Evolutionary conservation across 2,329 filamentous ascomycete genomes (phyloP).

Genomic region (Talaromyces sp.): DNA sequence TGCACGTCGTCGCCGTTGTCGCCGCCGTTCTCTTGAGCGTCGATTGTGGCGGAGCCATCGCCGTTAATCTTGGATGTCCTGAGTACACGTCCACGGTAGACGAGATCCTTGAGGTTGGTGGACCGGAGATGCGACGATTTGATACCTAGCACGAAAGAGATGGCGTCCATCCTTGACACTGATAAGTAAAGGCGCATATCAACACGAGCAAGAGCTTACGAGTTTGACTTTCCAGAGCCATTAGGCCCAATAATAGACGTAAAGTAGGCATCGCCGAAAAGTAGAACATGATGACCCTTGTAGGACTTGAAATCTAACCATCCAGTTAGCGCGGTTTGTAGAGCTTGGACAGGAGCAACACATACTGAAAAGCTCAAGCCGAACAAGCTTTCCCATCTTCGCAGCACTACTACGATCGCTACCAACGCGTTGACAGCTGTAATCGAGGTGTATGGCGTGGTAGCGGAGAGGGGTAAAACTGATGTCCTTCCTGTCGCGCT

Average conservation of each 20-base stretch:
- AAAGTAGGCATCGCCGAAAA: constrained; percentile 97
- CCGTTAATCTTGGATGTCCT: constrained; percentile 90
- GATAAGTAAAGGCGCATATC: not conserved
- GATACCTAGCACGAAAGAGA: constrained; percentile 97
- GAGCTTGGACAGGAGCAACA: not conserved
- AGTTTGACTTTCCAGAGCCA: constrained; percentile 99
- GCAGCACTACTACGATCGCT: constrained; percentile 21
- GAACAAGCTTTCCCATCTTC: constrained; percentile 92
- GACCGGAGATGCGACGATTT: constrained; percentile 98
- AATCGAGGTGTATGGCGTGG: not conserved
- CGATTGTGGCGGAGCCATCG: constrained; percentile 67
- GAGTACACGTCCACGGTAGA: constrained; percentile 91
- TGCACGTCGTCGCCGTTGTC: constrained; percentile 60
- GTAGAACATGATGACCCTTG: constrained; percentile 88
- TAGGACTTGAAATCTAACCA: constrained; percentile 94
- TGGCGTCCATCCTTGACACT: constrained; percentile 84
- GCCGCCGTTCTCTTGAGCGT: constrained; percentile 54
- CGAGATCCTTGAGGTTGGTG: constrained; percentile 84
- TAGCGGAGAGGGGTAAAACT: constrained; percentile 8
- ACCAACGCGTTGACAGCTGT: constrained; percentile 1
- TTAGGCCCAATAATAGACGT: constrained; percentile 99
- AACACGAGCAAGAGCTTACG: constrained; percentile 50
- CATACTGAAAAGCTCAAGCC: constrained; percentile 86
- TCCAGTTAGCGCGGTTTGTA: not conserved
- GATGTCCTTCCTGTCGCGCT: constrained; percentile 5